phyloP scores from a whole-genome alignment of 1,284 basidiomycete genomes.

The Porogramme epimiltina region DNA sequence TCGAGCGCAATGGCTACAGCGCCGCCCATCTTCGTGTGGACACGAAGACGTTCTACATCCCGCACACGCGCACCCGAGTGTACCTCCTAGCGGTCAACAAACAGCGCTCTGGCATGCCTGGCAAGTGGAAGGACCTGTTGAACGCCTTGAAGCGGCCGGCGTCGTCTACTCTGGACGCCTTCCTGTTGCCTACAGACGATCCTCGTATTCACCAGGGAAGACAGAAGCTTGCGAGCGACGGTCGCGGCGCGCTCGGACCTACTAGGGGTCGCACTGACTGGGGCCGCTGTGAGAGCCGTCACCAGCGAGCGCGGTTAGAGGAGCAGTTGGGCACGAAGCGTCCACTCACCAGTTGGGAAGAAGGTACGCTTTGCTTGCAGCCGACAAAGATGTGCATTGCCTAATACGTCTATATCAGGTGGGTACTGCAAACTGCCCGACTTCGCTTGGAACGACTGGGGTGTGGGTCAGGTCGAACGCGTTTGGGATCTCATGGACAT shows the following conservation, averaged over 20 bases:
- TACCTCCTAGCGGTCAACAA: conserved; percentile 83
- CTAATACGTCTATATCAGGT: conserved; percentile 40
- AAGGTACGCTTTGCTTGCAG: conserved; percentile 52
- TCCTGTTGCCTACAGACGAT: conserved; percentile 89
- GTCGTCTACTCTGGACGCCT: conserved; percentile 88
- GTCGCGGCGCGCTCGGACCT: conserved; percentile 59
- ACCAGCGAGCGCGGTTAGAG: conserved; percentile 85
- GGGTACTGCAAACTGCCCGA: conserved; percentile 88
- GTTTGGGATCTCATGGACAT: conserved; percentile 97
- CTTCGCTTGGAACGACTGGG: conserved; percentile 96
- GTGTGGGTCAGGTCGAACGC: conserved; percentile 85
- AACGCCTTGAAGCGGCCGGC: conserved; percentile 79
- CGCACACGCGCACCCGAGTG: conserved; percentile 89
- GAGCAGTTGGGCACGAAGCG: conserved; percentile 83
- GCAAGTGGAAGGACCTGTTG: conserved; percentile 74
- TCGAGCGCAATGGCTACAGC: conserved; percentile 78
- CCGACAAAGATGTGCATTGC: neutral
- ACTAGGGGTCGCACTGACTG: conserved; percentile 83
- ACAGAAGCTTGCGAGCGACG: conserved; percentile 77
- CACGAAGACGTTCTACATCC: conserved; percentile 94
- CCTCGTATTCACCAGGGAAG: conserved; percentile 88
- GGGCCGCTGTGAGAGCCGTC: conserved; percentile 90
- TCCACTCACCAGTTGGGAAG: conserved; percentile 92
- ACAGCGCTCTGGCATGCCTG: conserved; percentile 57
- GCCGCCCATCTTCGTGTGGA: conserved; percentile 79